A percentile compares a stretch with the other conserved stretches of the same genome.
Evolutionary conservation across 2,329 filamentous ascomycete species (phyloP).

Genomic region (Mariannaea sp.): DNA sequence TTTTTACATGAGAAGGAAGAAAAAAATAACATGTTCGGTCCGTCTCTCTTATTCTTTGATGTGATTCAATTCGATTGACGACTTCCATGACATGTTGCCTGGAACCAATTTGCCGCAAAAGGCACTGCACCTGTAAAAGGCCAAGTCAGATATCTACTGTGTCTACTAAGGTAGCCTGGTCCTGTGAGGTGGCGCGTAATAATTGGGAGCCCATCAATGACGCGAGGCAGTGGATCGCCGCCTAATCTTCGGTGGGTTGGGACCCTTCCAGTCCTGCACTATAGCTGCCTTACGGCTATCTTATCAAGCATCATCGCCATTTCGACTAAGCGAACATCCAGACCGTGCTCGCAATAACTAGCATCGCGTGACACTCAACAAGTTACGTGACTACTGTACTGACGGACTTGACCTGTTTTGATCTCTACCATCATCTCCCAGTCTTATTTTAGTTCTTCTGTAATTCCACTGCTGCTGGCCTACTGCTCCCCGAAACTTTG

Average conservation of each 20-base stretch:
- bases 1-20: background rate
- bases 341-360: conserved; percentile 24
- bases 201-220: conserved; percentile 14
- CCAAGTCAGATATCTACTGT: too few relatives aligned
- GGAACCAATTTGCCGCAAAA: too few relatives aligned
- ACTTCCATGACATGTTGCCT: too few relatives aligned
- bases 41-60: too few relatives aligned
- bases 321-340: conserved; percentile 29
- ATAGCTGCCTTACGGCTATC: conserved; percentile 37
- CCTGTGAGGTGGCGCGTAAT: too few relatives aligned
- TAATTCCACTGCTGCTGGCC: background rate
- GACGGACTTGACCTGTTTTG: background rate
- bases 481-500: background rate
- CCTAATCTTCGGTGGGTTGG: conserved; percentile 34
- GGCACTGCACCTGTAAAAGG: too few relatives aligned
- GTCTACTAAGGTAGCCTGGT: too few relatives aligned
- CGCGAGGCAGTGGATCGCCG: conserved; percentile 21
- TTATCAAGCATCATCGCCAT: conserved; percentile 40
- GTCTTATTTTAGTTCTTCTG: background rate
- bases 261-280: background rate
- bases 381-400: background rate
- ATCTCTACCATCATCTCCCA: background rate
- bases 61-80: too few relatives aligned
- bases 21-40: too few relatives aligned
- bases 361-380: conserved; percentile 16